Evolutionary conservation across 108 stramenopile genomes (phyloP), one percentile per base, ranked within the genome.

Genomic region (Pseudonitzschia delicatissima): DNA sequence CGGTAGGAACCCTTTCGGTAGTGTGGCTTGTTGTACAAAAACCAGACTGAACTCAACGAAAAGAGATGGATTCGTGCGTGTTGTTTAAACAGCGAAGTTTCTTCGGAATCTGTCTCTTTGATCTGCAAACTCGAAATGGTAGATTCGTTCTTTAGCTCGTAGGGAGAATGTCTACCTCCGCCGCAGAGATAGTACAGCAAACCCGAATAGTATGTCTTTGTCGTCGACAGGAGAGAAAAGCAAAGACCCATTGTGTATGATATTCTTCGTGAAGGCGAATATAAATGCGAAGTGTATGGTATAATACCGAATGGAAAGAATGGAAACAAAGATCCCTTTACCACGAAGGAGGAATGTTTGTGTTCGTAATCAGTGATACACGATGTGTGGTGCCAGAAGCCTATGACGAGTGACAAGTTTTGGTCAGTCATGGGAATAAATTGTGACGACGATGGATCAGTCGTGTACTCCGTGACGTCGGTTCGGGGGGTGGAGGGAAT

Each of bases 21-120:
- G 69, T 98, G 97, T 15, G 96, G 96, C 45, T 81, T 82, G 68
- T 87, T 71, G 86, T 97, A 99, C 15, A 99, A 77, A 65, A 85
- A 91, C 66, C 96, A 92, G 51, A 78, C 84, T 2, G 96, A 84
- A 23, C 95, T 81, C 61, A 98, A 77, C 61, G 86, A 82, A 71
- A 82, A 99, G 27, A 97, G 71, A 59, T 98, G 98, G 48, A 96
- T 77, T 25, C 91, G 75, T 33, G 86, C 86, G 66, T 92, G 78
- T 61, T 89, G 87, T 58, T 87, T 82, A 77, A 89, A 89, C 20
- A 89, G 71, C 9, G 77, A 66, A 26, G 58, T 45, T 42, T 64
- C 71, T 28, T 58, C 25, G 58, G 71, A 62, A 55, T 78, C 73
- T n/a, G 68, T 28, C 21, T 66, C 47, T 0, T 59, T 70, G 0